These are phyloP conservation scores for Mercurialis annua DNA, from an alignment of 345 rosid genomes.

Conservation along the genomic window DNA sequence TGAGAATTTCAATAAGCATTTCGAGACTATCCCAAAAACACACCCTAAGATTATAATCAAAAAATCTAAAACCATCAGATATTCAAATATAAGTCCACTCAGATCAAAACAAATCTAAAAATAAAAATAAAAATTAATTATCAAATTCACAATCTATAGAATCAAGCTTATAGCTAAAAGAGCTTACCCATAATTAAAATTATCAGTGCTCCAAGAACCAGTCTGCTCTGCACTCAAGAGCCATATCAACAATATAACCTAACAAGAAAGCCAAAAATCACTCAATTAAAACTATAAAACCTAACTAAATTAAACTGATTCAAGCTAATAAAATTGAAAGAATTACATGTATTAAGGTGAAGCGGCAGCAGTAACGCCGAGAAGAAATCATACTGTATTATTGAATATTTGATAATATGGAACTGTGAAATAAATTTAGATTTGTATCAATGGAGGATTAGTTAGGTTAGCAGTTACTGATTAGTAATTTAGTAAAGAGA, in stretches of 20 bases:
- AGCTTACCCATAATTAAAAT: too few relatives aligned
- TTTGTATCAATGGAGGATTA: background rate
- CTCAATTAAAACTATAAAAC: constrained; percentile 5
- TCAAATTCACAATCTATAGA: too few relatives aligned
- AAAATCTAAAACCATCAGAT: too few relatives aligned
- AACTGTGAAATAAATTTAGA: too few relatives aligned
- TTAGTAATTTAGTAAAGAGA: background rate
- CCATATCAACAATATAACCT: constrained; percentile 40
- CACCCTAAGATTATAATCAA: too few relatives aligned
- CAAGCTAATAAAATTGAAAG: background rate
- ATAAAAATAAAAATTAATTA: too few relatives aligned
- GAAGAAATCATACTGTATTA: background rate
- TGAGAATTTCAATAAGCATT: too few relatives aligned
- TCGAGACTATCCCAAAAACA: too few relatives aligned
- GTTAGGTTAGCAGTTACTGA: background rate
- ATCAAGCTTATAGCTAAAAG: too few relatives aligned
- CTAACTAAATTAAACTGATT: background rate
- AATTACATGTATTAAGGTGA: constrained; percentile 38
- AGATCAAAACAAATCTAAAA: too few relatives aligned
- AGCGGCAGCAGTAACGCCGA: constrained; percentile 8
- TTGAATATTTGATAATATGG: too few relatives aligned
- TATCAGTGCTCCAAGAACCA: constrained; percentile 10
- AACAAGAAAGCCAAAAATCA: constrained; percentile 14
- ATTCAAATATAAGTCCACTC: too few relatives aligned
- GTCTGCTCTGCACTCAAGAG: constrained; percentile 32